A percentile compares a stretch with the other conserved stretches of the same genome.
Conservation (phyloP, 768 basidiomycete genomes). For the Mycena sanguinolenta region DNA sequence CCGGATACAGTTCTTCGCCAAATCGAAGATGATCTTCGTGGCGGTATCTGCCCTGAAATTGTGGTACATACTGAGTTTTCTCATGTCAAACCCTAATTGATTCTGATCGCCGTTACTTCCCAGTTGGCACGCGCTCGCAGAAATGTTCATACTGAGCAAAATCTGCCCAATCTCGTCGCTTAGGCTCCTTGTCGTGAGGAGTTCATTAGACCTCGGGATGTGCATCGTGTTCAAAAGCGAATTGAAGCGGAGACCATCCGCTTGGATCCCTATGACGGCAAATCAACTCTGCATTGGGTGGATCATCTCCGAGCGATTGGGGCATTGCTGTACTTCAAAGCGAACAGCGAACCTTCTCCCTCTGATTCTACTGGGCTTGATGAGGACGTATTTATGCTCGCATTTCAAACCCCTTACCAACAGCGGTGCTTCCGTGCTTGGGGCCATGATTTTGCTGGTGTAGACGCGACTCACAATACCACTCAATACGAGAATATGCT, state of each 20-base stretch:
- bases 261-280: slow-evolving; percentile 24
- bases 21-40: slow-evolving; percentile 2
- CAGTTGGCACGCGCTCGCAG: slow-evolving; percentile 9
- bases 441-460: slow-evolving; percentile 17
- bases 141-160: slow-evolving; percentile 10
- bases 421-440: slow-evolving; percentile 17
- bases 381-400: slow-evolving; percentile 24
- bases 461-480: neutral
- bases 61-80: neutral
- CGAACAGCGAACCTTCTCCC: slow-evolving; percentile 17
- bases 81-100: neutral
- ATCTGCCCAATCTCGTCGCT: neutral
- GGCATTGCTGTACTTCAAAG: slow-evolving; percentile 29
- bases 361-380: no score
- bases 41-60: neutral
- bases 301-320: slow-evolving; percentile 2
- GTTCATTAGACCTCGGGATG: slow-evolving; percentile 17
- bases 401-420: slow-evolving; percentile 33
- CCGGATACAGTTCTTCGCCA: neutral
- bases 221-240: slow-evolving; percentile 19
- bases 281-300: slow-evolving; percentile 26
- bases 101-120: neutral
- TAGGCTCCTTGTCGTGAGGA: slow-evolving; percentile 15
- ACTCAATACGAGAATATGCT: slow-evolving; percentile 27
- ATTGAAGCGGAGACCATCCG: slow-evolving; percentile 33